Percentiles rank a stretch among this genome's conserved stretches.
Conservation (phyloP, 768 basidiomycete genomes). For the Nidula microcarpa region DNA sequence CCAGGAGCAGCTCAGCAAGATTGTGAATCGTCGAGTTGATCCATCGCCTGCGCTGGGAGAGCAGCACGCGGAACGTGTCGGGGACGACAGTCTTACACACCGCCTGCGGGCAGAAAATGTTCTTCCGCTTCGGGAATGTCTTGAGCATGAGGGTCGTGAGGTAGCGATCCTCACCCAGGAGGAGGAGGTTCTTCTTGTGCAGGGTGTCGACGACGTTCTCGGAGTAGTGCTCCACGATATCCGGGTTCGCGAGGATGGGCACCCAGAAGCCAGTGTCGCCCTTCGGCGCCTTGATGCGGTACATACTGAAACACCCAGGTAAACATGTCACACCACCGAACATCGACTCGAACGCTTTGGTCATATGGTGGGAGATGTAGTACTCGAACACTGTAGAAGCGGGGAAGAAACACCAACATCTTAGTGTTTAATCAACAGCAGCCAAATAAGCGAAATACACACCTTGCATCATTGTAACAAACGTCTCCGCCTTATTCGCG, state of each 20-base stretch:
- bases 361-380: conserved; percentile 98
- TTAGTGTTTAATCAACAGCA: conserved; percentile 1
- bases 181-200: conserved; percentile 97
- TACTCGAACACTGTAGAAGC: conserved; percentile 89
- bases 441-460: conserved; percentile 20
- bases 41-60: conserved; percentile 98
- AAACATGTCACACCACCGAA: conserved; percentile 99
- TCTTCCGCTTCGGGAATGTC: conserved; percentile 99
- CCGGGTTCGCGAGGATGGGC: conserved; percentile 96
- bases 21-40: conserved; percentile 99
- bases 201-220: conserved; percentile 99
- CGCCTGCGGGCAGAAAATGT: conserved; percentile 97
- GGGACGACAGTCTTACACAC: conserved; percentile 99
- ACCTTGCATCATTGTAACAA: conserved; percentile 99
- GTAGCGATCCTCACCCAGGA: conserved; percentile 99
- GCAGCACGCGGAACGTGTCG: conserved; percentile 88
- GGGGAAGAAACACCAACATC: too few relatives aligned
- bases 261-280: conserved; percentile 97
- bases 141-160: conserved; percentile 96
- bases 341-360: conserved; percentile 99
- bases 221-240: conserved; percentile 98
- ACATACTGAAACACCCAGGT: conserved; percentile 99
- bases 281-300: conserved; percentile 99
- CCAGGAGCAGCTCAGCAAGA: conserved; percentile 88
- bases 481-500: conserved; percentile 97